These are phyloP conservation scores for Inga oerstediana DNA, from an alignment of 306 rosid genomes.

Conservation along the genomic window DNA sequence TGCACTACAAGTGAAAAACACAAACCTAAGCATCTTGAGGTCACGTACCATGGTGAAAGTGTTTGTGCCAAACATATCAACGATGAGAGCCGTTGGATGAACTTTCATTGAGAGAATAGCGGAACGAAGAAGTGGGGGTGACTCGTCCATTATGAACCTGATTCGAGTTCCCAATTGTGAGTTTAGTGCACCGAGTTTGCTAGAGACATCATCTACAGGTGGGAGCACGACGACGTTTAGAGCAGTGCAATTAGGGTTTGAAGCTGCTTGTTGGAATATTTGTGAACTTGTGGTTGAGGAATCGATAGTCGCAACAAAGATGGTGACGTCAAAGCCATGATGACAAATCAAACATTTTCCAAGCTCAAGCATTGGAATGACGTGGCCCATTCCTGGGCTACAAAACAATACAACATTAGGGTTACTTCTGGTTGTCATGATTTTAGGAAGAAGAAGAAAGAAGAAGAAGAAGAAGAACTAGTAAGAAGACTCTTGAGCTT, in stretches of 20 bases:
- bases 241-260: neutral
- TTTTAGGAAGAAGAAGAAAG: neutral
- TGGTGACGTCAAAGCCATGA: too few species aligned
- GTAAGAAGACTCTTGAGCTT: neutral
- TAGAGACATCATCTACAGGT: neutral
- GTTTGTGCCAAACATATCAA: slow-evolving; percentile 38
- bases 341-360: too few species aligned
- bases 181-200: neutral
- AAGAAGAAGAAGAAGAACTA: neutral
- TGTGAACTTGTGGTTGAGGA: too few species aligned
- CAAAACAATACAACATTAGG: too few species aligned
- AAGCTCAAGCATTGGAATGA: too few species aligned
- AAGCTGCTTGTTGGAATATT: too few species aligned
- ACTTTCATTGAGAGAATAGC: neutral
- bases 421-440: too few species aligned
- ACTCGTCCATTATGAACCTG: neutral
- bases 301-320: too few species aligned
- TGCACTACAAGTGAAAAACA: neutral
- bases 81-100: slow-evolving; percentile 32
- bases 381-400: too few species aligned
- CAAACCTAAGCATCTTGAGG: slow-evolving; percentile 33
- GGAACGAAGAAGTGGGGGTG: neutral
- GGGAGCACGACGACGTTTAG: neutral
- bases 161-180: neutral
- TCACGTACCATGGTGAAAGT: slow-evolving; percentile 33